Evolutionary conservation across 108 stramenopile species (phyloP).

Genomic region (Nannochloropsis gaditana): DNA sequence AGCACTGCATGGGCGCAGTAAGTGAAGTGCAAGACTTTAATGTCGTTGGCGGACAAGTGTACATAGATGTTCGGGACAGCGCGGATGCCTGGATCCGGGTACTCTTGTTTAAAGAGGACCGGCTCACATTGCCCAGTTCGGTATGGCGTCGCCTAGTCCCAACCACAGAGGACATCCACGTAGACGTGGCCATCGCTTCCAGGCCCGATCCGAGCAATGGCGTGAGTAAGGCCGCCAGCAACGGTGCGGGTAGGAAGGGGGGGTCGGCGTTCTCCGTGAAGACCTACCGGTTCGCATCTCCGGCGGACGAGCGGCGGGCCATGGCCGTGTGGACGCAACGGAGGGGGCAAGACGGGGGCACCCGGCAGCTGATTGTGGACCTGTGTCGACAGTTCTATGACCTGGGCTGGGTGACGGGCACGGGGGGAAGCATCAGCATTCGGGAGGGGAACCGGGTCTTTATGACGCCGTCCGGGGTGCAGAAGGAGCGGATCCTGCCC

Average conservation of each 20-base stretch:
- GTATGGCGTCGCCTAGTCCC: slow-evolving; percentile 27
- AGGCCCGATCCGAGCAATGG: slow-evolving; percentile 21
- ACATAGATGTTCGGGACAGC: slow-evolving; percentile 38
- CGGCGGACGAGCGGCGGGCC: not conserved
- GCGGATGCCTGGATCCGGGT: slow-evolving; percentile 39
- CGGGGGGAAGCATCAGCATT: slow-evolving; percentile 80
- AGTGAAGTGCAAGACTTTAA: not conserved
- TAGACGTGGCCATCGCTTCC: slow-evolving; percentile 11
- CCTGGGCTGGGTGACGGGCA: slow-evolving; percentile 85
- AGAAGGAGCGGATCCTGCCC: slow-evolving; percentile 87
- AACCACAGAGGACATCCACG: slow-evolving; percentile 22
- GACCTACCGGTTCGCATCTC: not conserved
- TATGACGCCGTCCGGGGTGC: slow-evolving; percentile 90
- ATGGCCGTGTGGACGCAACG: not conserved
- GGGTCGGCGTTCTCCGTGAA: not conserved
- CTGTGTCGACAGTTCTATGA: slow-evolving; percentile 76
- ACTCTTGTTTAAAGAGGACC: slow-evolving; percentile 22
- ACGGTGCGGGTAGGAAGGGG: too few relatives aligned
- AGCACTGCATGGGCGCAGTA: not conserved
- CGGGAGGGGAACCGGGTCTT: slow-evolving; percentile 76
- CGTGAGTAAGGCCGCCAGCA: not conserved
- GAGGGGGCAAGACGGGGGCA: not conserved
- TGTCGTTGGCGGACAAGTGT: slow-evolving; percentile 26
- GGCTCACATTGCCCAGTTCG: slow-evolving; percentile 26
- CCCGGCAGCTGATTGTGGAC: slow-evolving; percentile 61